Conservation (phyloP, 2,329 filamentous ascomycete genomes). For the Colletotrichum ledebouriae region DNA sequence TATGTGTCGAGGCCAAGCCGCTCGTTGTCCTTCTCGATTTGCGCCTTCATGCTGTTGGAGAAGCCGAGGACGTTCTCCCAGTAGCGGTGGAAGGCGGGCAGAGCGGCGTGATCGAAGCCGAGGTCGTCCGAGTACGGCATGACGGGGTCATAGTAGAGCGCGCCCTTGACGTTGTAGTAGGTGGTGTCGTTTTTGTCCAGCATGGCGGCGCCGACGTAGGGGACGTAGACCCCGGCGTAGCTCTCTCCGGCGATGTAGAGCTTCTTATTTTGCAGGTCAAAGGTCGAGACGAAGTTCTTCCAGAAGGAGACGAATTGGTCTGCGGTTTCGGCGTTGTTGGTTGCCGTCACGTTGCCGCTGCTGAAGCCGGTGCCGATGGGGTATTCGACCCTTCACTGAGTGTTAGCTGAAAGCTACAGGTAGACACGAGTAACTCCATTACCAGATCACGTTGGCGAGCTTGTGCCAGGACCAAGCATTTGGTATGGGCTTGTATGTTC, state of each 20-base stretch:
- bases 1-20: constrained; percentile 74
- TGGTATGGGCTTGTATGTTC: constrained; percentile 73
- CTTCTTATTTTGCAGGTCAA: constrained; percentile 88
- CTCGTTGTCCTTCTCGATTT: constrained; percentile 66
- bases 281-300: constrained; percentile 88
- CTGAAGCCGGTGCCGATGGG: constrained; percentile 97
- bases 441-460: constrained; percentile 93
- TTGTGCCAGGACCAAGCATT: constrained; percentile 99
- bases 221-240: constrained; percentile 96
- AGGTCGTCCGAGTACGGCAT: constrained; percentile 47
- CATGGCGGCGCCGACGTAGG: constrained; percentile 92
- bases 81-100: constrained; percentile 71
- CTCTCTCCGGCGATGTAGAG: constrained; percentile 97
- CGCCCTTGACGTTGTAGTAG: constrained; percentile 76
- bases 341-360: constrained; percentile 88
- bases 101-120: constrained; percentile 55
- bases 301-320: constrained; percentile 88
- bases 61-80: constrained; percentile 72
- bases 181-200: constrained; percentile 83
- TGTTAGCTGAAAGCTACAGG: neutral
- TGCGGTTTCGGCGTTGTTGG: constrained; percentile 90
- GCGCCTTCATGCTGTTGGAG: constrained; percentile 68
- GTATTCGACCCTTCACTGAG: constrained; percentile 76
- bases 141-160: constrained; percentile 65
- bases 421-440: neutral